Evolutionary conservation across 2,329 filamentous ascomycete genomes (phyloP).

Genomic region (Ascochyta pisi): DNA sequence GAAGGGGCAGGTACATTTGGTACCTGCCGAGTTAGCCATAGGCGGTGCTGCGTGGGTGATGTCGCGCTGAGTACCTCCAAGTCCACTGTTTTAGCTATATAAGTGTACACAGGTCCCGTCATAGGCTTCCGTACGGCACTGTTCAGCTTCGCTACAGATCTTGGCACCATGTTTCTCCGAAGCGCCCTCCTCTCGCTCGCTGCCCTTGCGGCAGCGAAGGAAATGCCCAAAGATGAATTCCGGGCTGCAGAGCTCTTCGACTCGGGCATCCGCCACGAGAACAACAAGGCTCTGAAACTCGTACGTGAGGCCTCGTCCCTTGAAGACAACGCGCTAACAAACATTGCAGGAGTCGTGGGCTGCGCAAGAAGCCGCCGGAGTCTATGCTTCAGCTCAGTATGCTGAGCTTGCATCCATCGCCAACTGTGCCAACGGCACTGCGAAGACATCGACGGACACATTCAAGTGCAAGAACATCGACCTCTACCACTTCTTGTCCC

Average conservation of each 20-base stretch:
- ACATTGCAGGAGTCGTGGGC: slow-evolving; percentile 47
- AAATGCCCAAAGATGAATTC: slow-evolving; percentile 45
- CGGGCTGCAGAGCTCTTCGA: slow-evolving; percentile 49
- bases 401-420: slow-evolving; percentile 43
- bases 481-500: slow-evolving; percentile 63
- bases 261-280: slow-evolving; percentile 48
- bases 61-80: slow-evolving; percentile 19
- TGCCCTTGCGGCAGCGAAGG: slow-evolving; percentile 44
- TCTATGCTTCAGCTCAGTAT: slow-evolving; percentile 45
- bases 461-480: slow-evolving; percentile 57
- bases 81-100: slow-evolving; percentile 7
- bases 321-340: slow-evolving; percentile 23
- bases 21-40: slow-evolving; percentile 41
- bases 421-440: slow-evolving; percentile 48
- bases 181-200: slow-evolving; percentile 41
- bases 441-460: slow-evolving; percentile 42
- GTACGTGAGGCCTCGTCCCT: slow-evolving; percentile 17
- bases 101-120: not conserved
- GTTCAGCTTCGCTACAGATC: slow-evolving; percentile 2
- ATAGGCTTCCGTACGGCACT: slow-evolving; percentile 2
- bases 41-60: slow-evolving; percentile 14
- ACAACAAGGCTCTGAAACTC: slow-evolving; percentile 46
- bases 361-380: slow-evolving; percentile 41
- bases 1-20: slow-evolving; percentile 37
- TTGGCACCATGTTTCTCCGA: slow-evolving; percentile 39